Evolutionary conservation across 2,329 filamentous ascomycete species (phyloP).

Genomic region (Ascochyta lentis): DNA sequence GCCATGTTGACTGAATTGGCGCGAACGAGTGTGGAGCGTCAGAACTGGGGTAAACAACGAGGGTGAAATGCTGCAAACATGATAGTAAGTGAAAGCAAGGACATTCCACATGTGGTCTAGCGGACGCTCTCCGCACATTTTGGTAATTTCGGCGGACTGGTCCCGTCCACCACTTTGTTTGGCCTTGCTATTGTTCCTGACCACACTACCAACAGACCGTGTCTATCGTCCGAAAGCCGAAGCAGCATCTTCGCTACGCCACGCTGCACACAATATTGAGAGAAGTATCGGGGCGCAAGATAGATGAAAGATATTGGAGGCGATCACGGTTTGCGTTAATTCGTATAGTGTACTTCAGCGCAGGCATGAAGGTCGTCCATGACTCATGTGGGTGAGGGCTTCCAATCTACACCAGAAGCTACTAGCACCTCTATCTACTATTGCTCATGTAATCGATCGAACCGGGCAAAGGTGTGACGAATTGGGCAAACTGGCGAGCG

Average conservation of each 20-base stretch:
- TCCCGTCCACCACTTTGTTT: slow-evolving; percentile 32
- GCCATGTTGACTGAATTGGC: slow-evolving; percentile 19
- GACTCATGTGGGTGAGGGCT: neutral
- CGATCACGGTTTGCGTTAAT: slow-evolving; percentile 3
- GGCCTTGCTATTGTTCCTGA: slow-evolving; percentile 45
- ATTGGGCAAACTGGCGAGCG: neutral
- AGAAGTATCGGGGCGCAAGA: neutral
- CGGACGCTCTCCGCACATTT: neutral
- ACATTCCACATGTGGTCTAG: slow-evolving; percentile 30
- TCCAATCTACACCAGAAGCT: neutral
- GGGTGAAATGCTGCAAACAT: slow-evolving; percentile 6
- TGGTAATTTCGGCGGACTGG: slow-evolving; percentile 9
- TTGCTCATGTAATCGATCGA: neutral
- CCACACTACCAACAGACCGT: slow-evolving; percentile 3
- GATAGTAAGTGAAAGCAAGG: slow-evolving; percentile 19
- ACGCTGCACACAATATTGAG: neutral
- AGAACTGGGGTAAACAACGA: neutral
- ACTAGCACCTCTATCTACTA: neutral
- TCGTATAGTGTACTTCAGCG: slow-evolving; percentile 2
- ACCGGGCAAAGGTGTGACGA: slow-evolving; percentile 7
- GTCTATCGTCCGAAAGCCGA: neutral
- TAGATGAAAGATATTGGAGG: neutral
- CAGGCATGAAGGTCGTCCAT: neutral
- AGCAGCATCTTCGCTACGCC: neutral
- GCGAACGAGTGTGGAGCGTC: slow-evolving; percentile 4